phyloP scores from a whole-genome alignment of 1,284 basidiomycete genomes.

The Leccinum angustisporum region DNA sequence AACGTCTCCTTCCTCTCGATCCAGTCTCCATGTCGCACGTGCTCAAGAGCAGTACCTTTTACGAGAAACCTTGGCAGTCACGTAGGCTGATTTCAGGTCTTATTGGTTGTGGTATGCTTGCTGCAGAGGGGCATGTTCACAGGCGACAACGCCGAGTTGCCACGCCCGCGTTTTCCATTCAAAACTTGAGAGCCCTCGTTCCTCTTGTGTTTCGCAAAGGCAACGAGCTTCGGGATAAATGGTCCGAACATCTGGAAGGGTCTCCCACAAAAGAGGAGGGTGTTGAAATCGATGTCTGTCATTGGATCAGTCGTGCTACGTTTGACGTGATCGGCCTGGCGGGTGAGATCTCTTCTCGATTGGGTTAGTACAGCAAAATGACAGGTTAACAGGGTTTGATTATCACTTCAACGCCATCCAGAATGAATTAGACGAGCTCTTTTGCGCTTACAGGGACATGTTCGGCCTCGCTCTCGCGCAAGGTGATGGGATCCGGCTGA shows the following conservation, averaged over 20 bases:
- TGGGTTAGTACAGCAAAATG: neutral
- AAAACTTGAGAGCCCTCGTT: slow-evolving; percentile 67
- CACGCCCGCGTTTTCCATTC: slow-evolving; percentile 74
- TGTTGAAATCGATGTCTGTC: slow-evolving; percentile 58
- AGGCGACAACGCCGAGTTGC: slow-evolving; percentile 73
- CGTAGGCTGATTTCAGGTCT: slow-evolving; percentile 68
- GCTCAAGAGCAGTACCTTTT: slow-evolving; percentile 64
- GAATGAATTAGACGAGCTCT: slow-evolving; percentile 72
- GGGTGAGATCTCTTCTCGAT: slow-evolving; percentile 40
- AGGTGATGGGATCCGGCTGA: slow-evolving; percentile 42
- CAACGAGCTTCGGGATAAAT: slow-evolving; percentile 57
- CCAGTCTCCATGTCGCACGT: slow-evolving; percentile 69
- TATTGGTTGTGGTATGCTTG: slow-evolving; percentile 76
- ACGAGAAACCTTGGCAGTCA: slow-evolving; percentile 81
- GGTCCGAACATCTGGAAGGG: slow-evolving; percentile 46
- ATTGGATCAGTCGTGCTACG: slow-evolving; percentile 73
- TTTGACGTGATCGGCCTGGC: slow-evolving; percentile 81
- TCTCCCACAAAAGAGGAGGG: slow-evolving; percentile 9
- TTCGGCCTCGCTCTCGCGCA: slow-evolving; percentile 70
- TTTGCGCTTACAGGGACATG: slow-evolving; percentile 78
- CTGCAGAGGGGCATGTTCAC: slow-evolving; percentile 71
- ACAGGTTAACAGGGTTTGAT: slow-evolving; percentile 58
- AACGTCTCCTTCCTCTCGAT: slow-evolving; percentile 73
- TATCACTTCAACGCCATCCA: slow-evolving; percentile 78
- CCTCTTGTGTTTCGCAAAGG: slow-evolving; percentile 73